These are phyloP conservation scores for Polyporus tsugae DNA, from an alignment of 1,284 basidiomycete genomes.

Conservation along the genomic window DNA sequence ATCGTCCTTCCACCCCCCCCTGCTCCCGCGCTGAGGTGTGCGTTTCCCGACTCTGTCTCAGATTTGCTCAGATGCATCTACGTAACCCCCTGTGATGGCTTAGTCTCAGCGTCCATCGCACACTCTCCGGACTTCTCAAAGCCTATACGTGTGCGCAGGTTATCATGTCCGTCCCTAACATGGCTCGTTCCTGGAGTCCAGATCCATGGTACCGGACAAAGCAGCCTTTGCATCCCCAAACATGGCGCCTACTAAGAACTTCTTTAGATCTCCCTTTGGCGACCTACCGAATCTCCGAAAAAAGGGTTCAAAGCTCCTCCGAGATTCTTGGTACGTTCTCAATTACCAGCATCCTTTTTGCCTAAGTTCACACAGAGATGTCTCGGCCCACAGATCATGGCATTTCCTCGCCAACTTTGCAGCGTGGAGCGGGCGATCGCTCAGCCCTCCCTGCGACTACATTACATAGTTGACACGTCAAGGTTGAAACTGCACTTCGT, in stretches of 20 bases:
- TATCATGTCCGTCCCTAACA: slow-evolving; percentile 31
- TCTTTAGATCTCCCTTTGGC: slow-evolving; percentile 29
- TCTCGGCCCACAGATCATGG: slow-evolving; percentile 26
- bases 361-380: slow-evolving; percentile 31
- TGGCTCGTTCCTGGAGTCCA: slow-evolving; percentile 35
- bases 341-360: slow-evolving; percentile 26
- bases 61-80: slow-evolving; percentile 26
- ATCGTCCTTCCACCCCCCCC: slow-evolving; percentile 13
- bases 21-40: slow-evolving; percentile 12
- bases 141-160: slow-evolving; percentile 20
- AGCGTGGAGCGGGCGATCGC: slow-evolving; percentile 27
- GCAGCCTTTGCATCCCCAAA: slow-evolving; percentile 29
- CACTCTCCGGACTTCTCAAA: slow-evolving; percentile 25
- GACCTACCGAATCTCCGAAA: slow-evolving; percentile 38
- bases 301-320: slow-evolving; percentile 43
- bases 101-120: slow-evolving; percentile 24
- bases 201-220: slow-evolving; percentile 33
- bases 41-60: slow-evolving; percentile 10
- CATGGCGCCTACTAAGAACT: slow-evolving; percentile 26
- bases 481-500: slow-evolving; percentile 21
- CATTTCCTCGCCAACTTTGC: slow-evolving; percentile 28
- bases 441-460: slow-evolving; percentile 25
- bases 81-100: slow-evolving; percentile 27
- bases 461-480: slow-evolving; percentile 36
- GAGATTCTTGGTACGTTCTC: slow-evolving; percentile 32